These are phyloP conservation scores for Sapria himalayana DNA, from an alignment of 345 rosid genomes.

Conservation along the genomic window DNA sequence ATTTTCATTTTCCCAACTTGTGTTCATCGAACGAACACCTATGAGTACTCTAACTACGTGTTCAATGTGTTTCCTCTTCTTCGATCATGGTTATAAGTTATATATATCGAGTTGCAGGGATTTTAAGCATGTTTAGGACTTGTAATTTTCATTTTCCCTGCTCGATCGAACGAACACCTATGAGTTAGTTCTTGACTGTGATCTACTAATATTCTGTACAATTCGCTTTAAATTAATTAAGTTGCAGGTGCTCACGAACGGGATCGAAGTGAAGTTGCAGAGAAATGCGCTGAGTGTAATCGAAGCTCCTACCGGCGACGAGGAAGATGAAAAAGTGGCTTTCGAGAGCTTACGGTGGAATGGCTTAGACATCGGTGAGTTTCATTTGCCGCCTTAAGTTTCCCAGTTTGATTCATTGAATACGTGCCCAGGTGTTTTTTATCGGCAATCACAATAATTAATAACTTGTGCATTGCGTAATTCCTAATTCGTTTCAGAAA, in stretches of 20 bases:
- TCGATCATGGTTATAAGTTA: no score
- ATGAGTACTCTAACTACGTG: background rate
- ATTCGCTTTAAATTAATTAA: constrained; percentile 2
- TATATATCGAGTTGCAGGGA: background rate
- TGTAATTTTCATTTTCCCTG: background rate
- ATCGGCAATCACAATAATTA: constrained; percentile 2
- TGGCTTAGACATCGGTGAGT: constrained; percentile 62
- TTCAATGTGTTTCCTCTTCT: no score
- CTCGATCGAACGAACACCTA: background rate
- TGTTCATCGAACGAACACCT: background rate
- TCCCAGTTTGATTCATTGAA: background rate
- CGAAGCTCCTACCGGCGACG: constrained; percentile 93
- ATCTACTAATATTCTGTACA: background rate
- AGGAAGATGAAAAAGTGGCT: constrained; percentile 64
- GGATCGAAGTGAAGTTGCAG: constrained; percentile 92
- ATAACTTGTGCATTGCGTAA: background rate
- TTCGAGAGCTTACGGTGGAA: constrained; percentile 44
- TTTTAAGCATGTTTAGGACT: background rate
- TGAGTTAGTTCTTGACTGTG: background rate
- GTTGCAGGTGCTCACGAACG: constrained; percentile 79
- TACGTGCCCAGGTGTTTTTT: no score
- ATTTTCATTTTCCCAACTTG: background rate
- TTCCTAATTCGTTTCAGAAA: background rate
- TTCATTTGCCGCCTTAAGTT: background rate
- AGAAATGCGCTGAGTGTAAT: constrained; percentile 94